A percentile compares a stretch with the other conserved stretches of the same genome.
phyloP scores from a whole-genome alignment of 305 asterid genomes.

The Petunia hybrid region DNA sequence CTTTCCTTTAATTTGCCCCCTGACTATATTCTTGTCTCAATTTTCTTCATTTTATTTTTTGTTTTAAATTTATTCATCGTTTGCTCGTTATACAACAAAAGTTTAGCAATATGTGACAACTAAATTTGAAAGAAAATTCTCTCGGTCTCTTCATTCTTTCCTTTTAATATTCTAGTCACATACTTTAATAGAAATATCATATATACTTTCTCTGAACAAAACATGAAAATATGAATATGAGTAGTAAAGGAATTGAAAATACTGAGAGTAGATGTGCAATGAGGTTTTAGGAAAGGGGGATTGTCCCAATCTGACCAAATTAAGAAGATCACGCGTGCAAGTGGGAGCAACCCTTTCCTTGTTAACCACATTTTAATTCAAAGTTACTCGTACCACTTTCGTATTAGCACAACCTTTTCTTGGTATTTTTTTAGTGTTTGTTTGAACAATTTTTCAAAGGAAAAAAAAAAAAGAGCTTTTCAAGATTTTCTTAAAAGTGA shows the following conservation, averaged over 20 bases:
- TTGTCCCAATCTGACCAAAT: neutral
- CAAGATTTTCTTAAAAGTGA: neutral
- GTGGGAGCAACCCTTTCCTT: neutral
- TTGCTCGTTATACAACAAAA: too few relatives aligned
- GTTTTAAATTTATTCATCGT: too few relatives aligned
- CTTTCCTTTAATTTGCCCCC: too few relatives aligned
- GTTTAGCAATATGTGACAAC: too few relatives aligned
- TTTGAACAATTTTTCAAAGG: neutral
- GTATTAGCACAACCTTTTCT: neutral
- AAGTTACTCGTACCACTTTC: neutral
- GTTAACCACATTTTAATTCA: neutral
- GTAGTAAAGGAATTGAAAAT: neutral
- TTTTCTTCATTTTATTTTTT: too few relatives aligned
- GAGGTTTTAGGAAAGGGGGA: neutral
- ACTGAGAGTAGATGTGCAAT: neutral
- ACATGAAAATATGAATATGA: neutral
- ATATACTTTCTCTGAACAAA: neutral
- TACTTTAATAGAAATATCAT: neutral
- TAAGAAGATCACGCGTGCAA: conserved; percentile 15
- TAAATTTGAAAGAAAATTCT: too few relatives aligned
- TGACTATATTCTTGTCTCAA: too few relatives aligned
- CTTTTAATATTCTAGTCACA: too few relatives aligned
- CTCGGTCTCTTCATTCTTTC: too few relatives aligned
- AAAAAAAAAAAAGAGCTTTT: too few relatives aligned
- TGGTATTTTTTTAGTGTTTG: too few relatives aligned